Evolutionary conservation across 805 yeast genomes (phyloP), one percentile per base, ranked within the genome.

Genomic region (Wickerhamia fluorescens): DNA sequence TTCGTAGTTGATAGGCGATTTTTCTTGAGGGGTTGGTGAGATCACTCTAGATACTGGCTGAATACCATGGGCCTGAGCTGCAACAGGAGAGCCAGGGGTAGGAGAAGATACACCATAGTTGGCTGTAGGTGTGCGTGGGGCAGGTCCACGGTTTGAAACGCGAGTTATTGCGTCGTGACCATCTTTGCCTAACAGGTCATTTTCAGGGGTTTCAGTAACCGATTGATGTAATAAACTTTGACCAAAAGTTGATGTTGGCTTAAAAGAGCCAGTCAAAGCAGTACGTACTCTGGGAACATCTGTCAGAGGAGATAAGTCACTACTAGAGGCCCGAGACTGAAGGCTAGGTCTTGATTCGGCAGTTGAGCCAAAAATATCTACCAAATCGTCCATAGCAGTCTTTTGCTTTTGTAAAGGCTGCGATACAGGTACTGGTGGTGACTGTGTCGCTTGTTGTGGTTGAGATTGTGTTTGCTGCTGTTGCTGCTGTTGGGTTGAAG

Each of bases 161-260:
- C 10, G 20, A n/a, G n/a, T n/a, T n/a, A n/a, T n/a, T 10, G 16
- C 25, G 9, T 16, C 25, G 9, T 23, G 34, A 11, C 47, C 56
- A 20, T 66, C 67, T 6, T 56, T 66, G 4, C 59, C 60, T 28
- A 61, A 41, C 25, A 61, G 50, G 30, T 51, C 49, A 3, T 46
- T 47, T 10, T 47, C 40, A 14, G 37, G 40, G 7, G 34, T 34
- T 20, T 47, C 53, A 18, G 36, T 46, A 6, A 26, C 32, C 15
- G 41, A 40, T 24, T 55, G 51, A 5, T 50, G 45, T 30, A 68
- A 46, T 30, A 88, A 66, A 20, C 70, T 69, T 56, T 82, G 95
- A 18, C 97, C 97, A 63, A 88, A 89, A 7, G 71, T 58, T 0
- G 96, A 86, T 11, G 87, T 68, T 20, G 96, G 96, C 30, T 73